Evolutionary conservation across 352 stramenopile genomes (phyloP).

Genomic region (Plasmopara muralis): DNA sequence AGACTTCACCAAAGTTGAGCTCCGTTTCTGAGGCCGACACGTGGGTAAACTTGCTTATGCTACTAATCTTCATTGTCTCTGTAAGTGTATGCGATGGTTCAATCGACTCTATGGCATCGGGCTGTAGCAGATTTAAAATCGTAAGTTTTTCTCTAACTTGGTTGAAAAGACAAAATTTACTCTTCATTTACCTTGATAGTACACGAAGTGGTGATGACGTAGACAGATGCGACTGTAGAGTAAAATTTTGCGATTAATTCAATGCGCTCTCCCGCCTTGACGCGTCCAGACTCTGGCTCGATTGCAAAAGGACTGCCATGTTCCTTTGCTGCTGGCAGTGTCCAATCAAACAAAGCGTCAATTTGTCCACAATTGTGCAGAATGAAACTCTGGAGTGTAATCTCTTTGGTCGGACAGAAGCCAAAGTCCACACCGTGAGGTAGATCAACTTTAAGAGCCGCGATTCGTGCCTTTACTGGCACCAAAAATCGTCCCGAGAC

Average conservation of each 20-base stretch:
- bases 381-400: conserved; percentile 54
- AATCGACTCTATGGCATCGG: conserved; percentile 21
- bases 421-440: conserved; percentile 77
- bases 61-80: conserved; percentile 78
- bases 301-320: conserved; percentile 76
- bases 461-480: conserved; percentile 78
- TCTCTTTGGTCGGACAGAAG: conserved; percentile 86
- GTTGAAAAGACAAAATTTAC: not conserved
- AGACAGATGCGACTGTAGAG: conserved; percentile 71
- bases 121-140: conserved; percentile 13
- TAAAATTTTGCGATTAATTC: conserved; percentile 72
- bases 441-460: conserved; percentile 52
- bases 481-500: conserved; percentile 79
- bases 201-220: conserved; percentile 74
- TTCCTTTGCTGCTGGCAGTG: conserved; percentile 47
- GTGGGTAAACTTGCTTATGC: conserved; percentile 87
- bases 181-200: conserved; percentile 37
- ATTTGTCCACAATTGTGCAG: conserved; percentile 87
- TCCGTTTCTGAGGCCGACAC: conserved; percentile 72
- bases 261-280: conserved; percentile 55
- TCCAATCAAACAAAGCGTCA: conserved; percentile 81
- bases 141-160: not conserved
- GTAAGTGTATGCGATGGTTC: conserved; percentile 20
- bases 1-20: conserved; percentile 79
- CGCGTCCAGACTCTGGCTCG: conserved; percentile 50